These are phyloP conservation scores for Dendrobium chrysotoxum DNA, from an alignment of 106 monocot species.

Conservation along the genomic window DNA sequence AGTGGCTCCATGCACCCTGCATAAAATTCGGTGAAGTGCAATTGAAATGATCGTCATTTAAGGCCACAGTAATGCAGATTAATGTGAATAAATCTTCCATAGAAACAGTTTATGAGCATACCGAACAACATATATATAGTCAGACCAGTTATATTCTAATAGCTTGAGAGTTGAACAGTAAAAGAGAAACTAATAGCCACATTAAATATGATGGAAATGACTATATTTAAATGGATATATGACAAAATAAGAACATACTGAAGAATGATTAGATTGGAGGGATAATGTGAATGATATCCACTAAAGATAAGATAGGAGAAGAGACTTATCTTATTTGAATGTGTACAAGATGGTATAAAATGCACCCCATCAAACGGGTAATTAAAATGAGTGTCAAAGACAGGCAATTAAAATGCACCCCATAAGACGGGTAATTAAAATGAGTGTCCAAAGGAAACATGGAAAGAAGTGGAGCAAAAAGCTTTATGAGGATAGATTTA, in stretches of 20 bases:
- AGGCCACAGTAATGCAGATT: neutral
- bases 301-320: neutral
- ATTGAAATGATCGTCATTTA: neutral
- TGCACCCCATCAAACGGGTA: neutral
- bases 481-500: no score
- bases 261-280: neutral
- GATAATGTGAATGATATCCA: neutral
- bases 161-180: neutral
- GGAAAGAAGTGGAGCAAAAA: no score
- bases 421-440: no score
- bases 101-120: neutral
- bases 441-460: no score
- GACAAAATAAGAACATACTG: neutral
- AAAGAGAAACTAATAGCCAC: neutral
- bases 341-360: neutral
- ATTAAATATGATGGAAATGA: neutral
- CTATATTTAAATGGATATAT: neutral
- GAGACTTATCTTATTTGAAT: neutral
- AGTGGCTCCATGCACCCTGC: conserved; percentile 58
- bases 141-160: neutral
- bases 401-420: no score
- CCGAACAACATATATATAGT: neutral
- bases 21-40: neutral
- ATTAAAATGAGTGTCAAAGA: no score
- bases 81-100: neutral